Percentiles rank a stretch among this genome's conserved stretches.
Evolutionary conservation across 225 moss, liverwort and hornwort species (phyloP).

Genomic region (Polytrichum formosum): DNA sequence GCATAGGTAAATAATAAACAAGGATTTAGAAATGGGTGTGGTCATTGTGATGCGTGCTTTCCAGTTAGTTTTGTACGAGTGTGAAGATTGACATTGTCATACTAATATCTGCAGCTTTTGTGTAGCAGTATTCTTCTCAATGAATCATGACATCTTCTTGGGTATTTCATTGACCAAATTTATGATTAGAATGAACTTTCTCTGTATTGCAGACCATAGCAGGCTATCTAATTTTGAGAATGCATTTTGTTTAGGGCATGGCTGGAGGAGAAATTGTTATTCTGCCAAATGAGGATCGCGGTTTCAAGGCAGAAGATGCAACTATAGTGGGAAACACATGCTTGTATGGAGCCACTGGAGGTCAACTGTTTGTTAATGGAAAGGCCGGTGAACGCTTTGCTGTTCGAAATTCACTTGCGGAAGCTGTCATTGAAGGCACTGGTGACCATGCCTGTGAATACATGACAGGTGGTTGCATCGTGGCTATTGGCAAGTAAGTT

Average conservation of each 20-base stretch:
- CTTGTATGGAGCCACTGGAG: conserved; percentile 98
- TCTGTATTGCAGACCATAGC: no score
- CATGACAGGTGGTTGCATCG: conserved; percentile 97
- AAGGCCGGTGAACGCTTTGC: conserved; percentile 98
- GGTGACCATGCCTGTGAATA: conserved; percentile 98
- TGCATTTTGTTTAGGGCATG: conserved; percentile 67
- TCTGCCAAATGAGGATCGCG: conserved; percentile 38
- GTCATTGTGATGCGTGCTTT: no score
- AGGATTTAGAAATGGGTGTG: no score
- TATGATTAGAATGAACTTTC: no score
- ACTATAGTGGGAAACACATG: conserved; percentile 93
- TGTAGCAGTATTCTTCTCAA: no score
- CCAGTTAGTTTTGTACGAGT: no score
- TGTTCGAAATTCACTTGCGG: conserved; percentile 93
- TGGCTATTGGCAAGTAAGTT: conserved; percentile 94
- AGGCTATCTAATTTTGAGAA: no score
- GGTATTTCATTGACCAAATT: no score
- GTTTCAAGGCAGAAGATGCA: conserved; percentile 75
- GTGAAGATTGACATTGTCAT: no score
- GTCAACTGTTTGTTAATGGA: conserved; percentile 86
- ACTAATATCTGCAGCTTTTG: no score
- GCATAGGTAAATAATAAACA: no score
- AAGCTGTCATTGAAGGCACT: conserved; percentile 92
- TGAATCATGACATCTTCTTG: no score
- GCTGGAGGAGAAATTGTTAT: conserved; percentile 94